A percentile compares a stretch with the other conserved stretches of the same genome.
Conservation (phyloP, 2,329 filamentous ascomycete species). For the Verticillium klebahnii region DNA sequence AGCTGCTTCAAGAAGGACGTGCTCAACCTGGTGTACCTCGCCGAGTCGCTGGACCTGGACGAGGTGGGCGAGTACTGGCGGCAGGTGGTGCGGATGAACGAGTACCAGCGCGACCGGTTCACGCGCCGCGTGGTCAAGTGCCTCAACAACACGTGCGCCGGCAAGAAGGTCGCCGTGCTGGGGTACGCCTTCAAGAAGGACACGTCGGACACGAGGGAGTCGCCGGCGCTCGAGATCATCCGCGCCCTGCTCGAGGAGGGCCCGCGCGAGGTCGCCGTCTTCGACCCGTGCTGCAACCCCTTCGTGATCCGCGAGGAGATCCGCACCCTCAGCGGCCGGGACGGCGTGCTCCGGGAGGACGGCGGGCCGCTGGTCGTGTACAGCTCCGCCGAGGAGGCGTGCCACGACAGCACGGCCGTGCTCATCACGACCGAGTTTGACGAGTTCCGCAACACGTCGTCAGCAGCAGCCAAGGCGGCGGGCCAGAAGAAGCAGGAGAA, state of each 20-base stretch:
- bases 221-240: constrained; percentile 63
- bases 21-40: constrained; percentile 68
- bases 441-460: constrained; percentile 42
- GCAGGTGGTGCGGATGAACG: constrained; percentile 70
- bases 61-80: constrained; percentile 75
- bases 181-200: constrained; percentile 79
- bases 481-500: constrained; percentile 19
- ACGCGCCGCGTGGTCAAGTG: constrained; percentile 59
- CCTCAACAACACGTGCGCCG: constrained; percentile 63
- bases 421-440: constrained; percentile 53
- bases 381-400: constrained; percentile 42
- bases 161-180: constrained; percentile 67
- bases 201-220: constrained; percentile 70
- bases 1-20: constrained; percentile 82
- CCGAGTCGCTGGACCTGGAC: constrained; percentile 61
- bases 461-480: constrained; percentile 4
- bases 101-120: constrained; percentile 67
- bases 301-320: constrained; percentile 46
- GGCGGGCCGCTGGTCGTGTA: constrained; percentile 42
- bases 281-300: constrained; percentile 59
- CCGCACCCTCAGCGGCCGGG: constrained; percentile 32
- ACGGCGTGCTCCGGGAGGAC: constrained; percentile 24
- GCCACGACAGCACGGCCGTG: constrained; percentile 39
- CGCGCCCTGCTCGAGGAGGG: constrained; percentile 60
- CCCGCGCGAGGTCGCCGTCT: constrained; percentile 61